phyloP scores from a whole-genome alignment of 164 flowering plant species.

The Chimonanthus salicifolius region DNA sequence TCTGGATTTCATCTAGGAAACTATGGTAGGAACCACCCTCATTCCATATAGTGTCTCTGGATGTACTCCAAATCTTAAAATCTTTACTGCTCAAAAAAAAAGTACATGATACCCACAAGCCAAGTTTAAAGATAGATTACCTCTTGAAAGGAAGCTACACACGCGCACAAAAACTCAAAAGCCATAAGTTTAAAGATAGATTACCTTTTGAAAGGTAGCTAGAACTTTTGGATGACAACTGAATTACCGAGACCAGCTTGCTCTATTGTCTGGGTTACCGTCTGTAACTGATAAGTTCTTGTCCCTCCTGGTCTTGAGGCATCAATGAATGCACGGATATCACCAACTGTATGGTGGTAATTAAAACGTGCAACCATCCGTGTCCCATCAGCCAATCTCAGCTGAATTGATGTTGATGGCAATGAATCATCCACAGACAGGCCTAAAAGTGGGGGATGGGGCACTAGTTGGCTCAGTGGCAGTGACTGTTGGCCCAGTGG shows the following conservation, averaged over 20 bases:
- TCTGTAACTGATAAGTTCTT: conserved; percentile 57
- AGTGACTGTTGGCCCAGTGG: conserved; percentile 21
- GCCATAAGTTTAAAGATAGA: too few species aligned
- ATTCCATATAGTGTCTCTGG: too few species aligned
- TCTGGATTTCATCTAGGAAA: too few species aligned
- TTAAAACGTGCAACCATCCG: conserved; percentile 83
- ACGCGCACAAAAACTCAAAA: too few species aligned
- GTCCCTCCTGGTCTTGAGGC: conserved; percentile 65
- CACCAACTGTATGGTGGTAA: conserved; percentile 60
- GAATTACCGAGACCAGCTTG: conserved; percentile 91
- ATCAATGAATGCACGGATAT: conserved; percentile 71
- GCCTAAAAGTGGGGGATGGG: conserved; percentile 46
- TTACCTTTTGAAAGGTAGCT: not conserved
- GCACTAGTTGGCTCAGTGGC: conserved; percentile 26
- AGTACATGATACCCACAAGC: too few species aligned
- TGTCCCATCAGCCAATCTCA: conserved; percentile 82
- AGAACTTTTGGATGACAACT: conserved; percentile 78
- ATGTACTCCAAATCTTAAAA: too few species aligned
- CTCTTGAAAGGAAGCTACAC: too few species aligned
- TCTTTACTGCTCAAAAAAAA: too few species aligned
- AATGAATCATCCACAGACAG: conserved; percentile 46
- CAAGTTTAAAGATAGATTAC: too few species aligned
- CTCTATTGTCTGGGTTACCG: conserved; percentile 71
- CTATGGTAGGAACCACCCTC: too few species aligned
- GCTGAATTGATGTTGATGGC: conserved; percentile 80